Conservation (phyloP, 805 yeast genomes). For the Phaffomyces antillensis region DNA sequence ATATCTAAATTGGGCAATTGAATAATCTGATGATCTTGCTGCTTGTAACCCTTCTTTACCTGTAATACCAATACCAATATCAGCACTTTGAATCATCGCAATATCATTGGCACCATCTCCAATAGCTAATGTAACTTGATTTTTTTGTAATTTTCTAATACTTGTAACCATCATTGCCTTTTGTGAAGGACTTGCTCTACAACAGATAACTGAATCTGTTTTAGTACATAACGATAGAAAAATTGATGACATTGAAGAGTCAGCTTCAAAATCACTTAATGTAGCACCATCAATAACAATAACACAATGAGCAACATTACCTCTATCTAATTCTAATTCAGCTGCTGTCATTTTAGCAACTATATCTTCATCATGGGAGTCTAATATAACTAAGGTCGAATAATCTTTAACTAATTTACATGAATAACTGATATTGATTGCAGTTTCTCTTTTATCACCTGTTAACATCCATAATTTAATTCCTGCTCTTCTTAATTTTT, state of each 20-base stretch:
- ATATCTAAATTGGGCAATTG: conserved; percentile 90
- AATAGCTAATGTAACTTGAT: conserved; percentile 82
- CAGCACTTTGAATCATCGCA: conserved; percentile 99
- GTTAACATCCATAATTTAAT: conserved; percentile 97
- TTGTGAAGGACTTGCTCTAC: conserved; percentile 96
- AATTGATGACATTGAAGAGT: conserved; percentile 61
- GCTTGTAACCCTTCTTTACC: conserved; percentile 98
- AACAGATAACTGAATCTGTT: conserved; percentile 87
- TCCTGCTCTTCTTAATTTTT: conserved; percentile 85
- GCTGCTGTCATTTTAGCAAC: conserved; percentile 68
- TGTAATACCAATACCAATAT: conserved; percentile 94
- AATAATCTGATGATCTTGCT: conserved; percentile 88
- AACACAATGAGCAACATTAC: conserved; percentile 87
- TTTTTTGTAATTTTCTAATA: conserved; percentile 63
- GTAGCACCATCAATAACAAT: conserved; percentile 95
- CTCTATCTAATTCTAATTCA: conserved; percentile 61
- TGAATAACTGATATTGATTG: conserved; percentile 93
- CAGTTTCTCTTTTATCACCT: conserved; percentile 97
- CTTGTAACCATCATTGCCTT: conserved; percentile 83
- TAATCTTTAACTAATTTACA: conserved; percentile 90
- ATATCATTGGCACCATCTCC: conserved; percentile 99
- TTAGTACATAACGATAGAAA: conserved; percentile 81
- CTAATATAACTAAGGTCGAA: conserved; percentile 75
- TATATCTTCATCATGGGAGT: conserved; percentile 48
- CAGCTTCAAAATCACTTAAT: conserved; percentile 61